phyloP scores from a whole-genome alignment of 441 rosid genomes.

The Viola pubescens region DNA sequence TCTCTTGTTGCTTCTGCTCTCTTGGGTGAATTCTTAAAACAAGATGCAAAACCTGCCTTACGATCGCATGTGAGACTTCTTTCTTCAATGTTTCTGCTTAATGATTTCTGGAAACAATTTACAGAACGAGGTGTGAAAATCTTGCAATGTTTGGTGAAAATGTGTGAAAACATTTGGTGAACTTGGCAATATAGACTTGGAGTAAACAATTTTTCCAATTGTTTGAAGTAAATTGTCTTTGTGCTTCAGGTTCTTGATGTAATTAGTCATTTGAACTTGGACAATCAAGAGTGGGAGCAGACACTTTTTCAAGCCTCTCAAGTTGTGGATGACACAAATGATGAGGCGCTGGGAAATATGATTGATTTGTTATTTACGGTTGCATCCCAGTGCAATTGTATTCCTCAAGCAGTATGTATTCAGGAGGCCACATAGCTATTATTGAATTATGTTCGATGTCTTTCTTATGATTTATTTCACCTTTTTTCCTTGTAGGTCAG shows the following conservation, averaged over 20 bases:
- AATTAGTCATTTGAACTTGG: slow-evolving; percentile 58
- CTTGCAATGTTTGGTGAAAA: no score
- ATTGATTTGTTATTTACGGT: slow-evolving; percentile 63
- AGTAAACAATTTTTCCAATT: not conserved
- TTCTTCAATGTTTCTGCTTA: not conserved
- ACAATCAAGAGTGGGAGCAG: slow-evolving; percentile 55
- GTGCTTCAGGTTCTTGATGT: slow-evolving; percentile 55
- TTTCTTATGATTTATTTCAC: slow-evolving; percentile 17
- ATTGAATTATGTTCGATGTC: not conserved
- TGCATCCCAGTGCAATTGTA: slow-evolving; percentile 65
- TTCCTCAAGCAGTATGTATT: slow-evolving; percentile 67
- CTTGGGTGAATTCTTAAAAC: slow-evolving; percentile 51
- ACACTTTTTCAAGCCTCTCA: slow-evolving; percentile 44
- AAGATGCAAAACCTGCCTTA: slow-evolving; percentile 60
- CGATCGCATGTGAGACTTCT: slow-evolving; percentile 44
- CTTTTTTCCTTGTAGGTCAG: slow-evolving; percentile 37
- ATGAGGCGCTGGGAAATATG: slow-evolving; percentile 49
- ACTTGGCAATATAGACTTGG: no score
- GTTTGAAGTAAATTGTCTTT: slow-evolving; percentile 7
- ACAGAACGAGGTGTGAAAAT: no score
- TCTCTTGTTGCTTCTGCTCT: slow-evolving; percentile 63
- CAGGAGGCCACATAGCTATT: not conserved
- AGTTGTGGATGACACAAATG: slow-evolving; percentile 50
- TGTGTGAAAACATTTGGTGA: not conserved
- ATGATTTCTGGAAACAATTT: no score